Conservation (phyloP, 768 basidiomycete genomes). For the Psilocybe azurescens region DNA sequence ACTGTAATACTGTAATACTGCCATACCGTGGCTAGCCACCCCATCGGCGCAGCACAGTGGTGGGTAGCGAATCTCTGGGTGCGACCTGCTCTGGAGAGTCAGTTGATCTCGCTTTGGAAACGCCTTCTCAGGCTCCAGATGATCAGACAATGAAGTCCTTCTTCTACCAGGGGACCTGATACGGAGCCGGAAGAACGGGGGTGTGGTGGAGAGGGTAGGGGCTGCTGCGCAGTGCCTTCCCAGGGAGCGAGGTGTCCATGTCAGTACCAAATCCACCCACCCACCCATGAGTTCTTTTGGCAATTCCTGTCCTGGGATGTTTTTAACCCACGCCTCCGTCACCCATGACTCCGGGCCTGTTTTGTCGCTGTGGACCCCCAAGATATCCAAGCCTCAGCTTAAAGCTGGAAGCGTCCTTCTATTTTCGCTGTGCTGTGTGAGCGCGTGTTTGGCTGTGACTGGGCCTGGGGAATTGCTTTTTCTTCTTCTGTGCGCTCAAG, state of each 20-base stretch:
- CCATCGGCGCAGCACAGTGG: neutral
- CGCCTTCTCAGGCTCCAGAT: conserved; percentile 4
- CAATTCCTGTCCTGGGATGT: neutral
- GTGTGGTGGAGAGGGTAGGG: neutral
- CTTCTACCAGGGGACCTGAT: neutral
- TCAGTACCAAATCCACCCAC: conserved; percentile 3
- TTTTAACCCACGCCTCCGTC: conserved; percentile 9
- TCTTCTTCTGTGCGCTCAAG: neutral
- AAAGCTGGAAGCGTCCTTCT: conserved; percentile 9
- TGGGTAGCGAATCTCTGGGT: neutral
- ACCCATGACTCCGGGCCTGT: conserved; percentile 11
- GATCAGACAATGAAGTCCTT: conserved; percentile 6
- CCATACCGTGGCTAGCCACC: no score
- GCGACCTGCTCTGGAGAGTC: neutral
- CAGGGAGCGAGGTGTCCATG: neutral
- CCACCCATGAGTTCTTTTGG: neutral
- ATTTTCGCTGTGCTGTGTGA: conserved; percentile 2
- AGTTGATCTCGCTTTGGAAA: conserved; percentile 4
- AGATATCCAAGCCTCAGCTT: conserved; percentile 14
- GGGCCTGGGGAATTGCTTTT: conserved; percentile 9
- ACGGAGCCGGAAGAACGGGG: conserved; percentile 6
- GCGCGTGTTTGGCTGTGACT: conserved; percentile 11
- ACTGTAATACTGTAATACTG: no score
- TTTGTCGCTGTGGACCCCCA: conserved; percentile 19
- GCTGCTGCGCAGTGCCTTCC: conserved; percentile 14